Evolutionary conservation across 495 filamentous ascomycete species (phyloP).

Genomic region (Penicillium bialowiezense): DNA sequence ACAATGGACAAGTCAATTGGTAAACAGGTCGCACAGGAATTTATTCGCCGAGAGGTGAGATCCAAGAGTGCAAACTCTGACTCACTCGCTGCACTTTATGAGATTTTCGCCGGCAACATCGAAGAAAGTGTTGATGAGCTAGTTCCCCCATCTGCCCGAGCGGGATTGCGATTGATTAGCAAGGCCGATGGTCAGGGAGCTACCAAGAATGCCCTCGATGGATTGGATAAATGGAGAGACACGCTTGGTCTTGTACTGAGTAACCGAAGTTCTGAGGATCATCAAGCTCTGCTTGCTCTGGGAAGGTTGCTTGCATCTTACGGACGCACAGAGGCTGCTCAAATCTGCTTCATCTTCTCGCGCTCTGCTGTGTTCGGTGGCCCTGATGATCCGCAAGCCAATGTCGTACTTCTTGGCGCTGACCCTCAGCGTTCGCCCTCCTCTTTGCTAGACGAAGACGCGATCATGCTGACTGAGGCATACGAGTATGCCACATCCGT

Average conservation of each 20-base stretch:
- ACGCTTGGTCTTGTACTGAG: slow-evolving; percentile 80
- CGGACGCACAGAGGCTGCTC: slow-evolving; percentile 84
- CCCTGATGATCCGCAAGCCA: slow-evolving; percentile 74
- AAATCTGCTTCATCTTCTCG: slow-evolving; percentile 76
- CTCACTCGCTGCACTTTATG: slow-evolving; percentile 85
- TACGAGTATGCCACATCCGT: slow-evolving; percentile 83
- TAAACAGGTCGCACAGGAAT: slow-evolving; percentile 92
- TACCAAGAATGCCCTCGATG: slow-evolving; percentile 72
- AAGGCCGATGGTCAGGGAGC: slow-evolving; percentile 57
- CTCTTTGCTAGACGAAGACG: slow-evolving; percentile 74
- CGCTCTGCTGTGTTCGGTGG: slow-evolving; percentile 68
- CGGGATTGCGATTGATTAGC: slow-evolving; percentile 86
- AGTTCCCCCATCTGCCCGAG: slow-evolving; percentile 89
- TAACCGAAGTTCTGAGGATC: slow-evolving; percentile 81
- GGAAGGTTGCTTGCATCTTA: slow-evolving; percentile 84
- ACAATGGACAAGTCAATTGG: slow-evolving; percentile 68
- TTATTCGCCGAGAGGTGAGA: slow-evolving; percentile 88
- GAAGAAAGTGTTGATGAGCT: slow-evolving; percentile 96
- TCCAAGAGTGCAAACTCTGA: slow-evolving; percentile 71
- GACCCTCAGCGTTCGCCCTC: slow-evolving; percentile 68
- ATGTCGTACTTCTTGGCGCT: slow-evolving; percentile 78
- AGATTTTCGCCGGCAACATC: slow-evolving; percentile 87
- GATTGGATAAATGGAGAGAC: slow-evolving; percentile 90
- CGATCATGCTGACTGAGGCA: slow-evolving; percentile 83
- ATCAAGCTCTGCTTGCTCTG: slow-evolving; percentile 70